Percentiles rank a stretch among this genome's conserved stretches.
Conservation (phyloP, 1,139 yeast species). For the Blastobotrys ciferrii region DNA sequence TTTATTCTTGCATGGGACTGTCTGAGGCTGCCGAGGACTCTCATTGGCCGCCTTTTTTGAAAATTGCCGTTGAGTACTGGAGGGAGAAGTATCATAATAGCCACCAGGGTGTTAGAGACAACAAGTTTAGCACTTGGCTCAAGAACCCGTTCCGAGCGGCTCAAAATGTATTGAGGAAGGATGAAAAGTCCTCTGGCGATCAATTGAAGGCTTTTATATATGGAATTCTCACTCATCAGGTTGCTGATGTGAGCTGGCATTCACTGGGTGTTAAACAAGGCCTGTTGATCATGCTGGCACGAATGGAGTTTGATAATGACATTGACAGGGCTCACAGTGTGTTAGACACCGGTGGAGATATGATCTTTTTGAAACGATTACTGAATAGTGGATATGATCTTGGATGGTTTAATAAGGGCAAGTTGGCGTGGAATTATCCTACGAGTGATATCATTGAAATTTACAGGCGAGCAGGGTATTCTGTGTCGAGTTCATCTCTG, state of each 20-base stretch:
- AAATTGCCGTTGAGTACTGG: constrained; percentile 44
- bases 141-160: constrained; percentile 6
- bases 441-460: constrained; percentile 40
- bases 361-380: constrained; percentile 44
- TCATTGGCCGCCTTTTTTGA: constrained; percentile 64
- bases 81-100: constrained; percentile 32
- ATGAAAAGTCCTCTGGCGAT: constrained; percentile 7
- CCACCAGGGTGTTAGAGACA: background rate
- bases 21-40: constrained; percentile 55
- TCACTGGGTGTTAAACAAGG: constrained; percentile 54
- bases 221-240: constrained; percentile 57
- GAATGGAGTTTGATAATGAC: constrained; percentile 51
- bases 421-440: constrained; percentile 48
- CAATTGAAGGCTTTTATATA: constrained; percentile 49
- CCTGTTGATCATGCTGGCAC: constrained; percentile 46
- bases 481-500: constrained; percentile 32
- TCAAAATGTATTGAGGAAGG: constrained; percentile 2
- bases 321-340: constrained; percentile 47
- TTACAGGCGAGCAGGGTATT: constrained; percentile 37
- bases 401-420: constrained; percentile 31
- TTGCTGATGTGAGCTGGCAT: constrained; percentile 63
- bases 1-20: constrained; percentile 51
- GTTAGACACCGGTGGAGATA: constrained; percentile 60
- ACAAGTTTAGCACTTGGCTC: background rate
- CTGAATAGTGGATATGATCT: constrained; percentile 32